Percentiles rank a stretch among this genome's conserved stretches.
These are phyloP conservation scores for Salvia hispanica DNA, from an alignment of 257 asterid species.

Conservation along the genomic window DNA sequence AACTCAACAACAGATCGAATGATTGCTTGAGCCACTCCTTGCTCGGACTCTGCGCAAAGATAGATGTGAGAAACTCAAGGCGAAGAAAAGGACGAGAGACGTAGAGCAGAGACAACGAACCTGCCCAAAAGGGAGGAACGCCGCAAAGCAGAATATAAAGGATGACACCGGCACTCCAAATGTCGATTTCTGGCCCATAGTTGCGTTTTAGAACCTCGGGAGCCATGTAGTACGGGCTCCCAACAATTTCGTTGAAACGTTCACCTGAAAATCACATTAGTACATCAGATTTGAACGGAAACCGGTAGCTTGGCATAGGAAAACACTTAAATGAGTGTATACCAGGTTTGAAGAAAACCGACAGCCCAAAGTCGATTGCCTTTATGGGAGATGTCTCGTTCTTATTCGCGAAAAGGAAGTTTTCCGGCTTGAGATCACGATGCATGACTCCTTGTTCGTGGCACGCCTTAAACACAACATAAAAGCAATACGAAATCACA, in stretches of 20 bases:
- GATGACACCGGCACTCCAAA: conserved; percentile 79
- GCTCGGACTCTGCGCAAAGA: conserved; percentile 66
- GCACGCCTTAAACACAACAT: conserved; percentile 53
- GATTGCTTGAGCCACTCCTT: conserved; percentile 90
- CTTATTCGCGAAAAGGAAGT: conserved; percentile 65
- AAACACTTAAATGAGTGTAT: conserved; percentile 20
- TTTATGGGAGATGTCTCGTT: conserved; percentile 64
- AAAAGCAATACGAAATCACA: conserved; percentile 3
- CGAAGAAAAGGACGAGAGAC: background rate
- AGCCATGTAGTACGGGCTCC: conserved; percentile 88
- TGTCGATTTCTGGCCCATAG: conserved; percentile 69
- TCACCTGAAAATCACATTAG: conserved; percentile 45
- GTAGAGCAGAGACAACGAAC: conserved; percentile 39
- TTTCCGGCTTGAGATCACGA: conserved; percentile 81
- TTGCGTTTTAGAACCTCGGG: conserved; percentile 76
- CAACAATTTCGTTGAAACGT: conserved; percentile 68
- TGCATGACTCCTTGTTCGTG: conserved; percentile 78
- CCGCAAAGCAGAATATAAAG: conserved; percentile 78
- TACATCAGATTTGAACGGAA: background rate
- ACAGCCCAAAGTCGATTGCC: conserved; percentile 75
- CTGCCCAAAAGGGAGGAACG: conserved; percentile 88
- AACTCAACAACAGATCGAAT: conserved; percentile 69
- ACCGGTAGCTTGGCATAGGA: background rate
- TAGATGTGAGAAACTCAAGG: background rate
- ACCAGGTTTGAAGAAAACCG: conserved; percentile 72